Conservation (phyloP, 202 grass and related monocot genomes). For the Sporobolus alterniflorus region DNA sequence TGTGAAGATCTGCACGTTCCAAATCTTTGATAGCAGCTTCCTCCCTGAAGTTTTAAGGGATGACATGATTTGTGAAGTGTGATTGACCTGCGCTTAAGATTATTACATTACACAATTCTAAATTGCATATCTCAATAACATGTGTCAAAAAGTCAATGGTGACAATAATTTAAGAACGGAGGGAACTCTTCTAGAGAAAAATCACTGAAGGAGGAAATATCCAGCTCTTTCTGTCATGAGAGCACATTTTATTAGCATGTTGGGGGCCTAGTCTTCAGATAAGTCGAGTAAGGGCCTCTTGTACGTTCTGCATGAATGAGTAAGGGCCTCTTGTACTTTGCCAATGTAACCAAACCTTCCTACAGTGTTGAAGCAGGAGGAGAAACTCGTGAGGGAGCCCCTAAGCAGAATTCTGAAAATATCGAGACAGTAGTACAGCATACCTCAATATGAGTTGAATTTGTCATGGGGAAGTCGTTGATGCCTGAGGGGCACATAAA, state of each 20-base stretch:
- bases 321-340: conserved; percentile 85
- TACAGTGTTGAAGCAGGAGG: conserved; percentile 39
- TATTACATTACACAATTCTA: background rate
- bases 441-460: conserved; percentile 93
- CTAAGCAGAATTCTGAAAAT: background rate
- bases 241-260: conserved; percentile 64
- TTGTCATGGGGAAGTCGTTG: conserved; percentile 97
- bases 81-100: background rate
- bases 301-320: conserved; percentile 89
- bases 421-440: background rate
- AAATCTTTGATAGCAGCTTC: conserved; percentile 84
- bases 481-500: conserved; percentile 97
- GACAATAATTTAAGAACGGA: too few species aligned
- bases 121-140: background rate
- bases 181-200: background rate
- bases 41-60: conserved; percentile 70
- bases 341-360: conserved; percentile 87
- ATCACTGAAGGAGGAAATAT: background rate
- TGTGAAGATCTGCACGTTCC: conserved; percentile 67
- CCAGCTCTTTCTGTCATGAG: background rate
- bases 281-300: conserved; percentile 68
- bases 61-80: background rate
- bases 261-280: conserved; percentile 79
- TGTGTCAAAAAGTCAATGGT: too few species aligned
- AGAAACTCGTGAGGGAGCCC: background rate